phyloP scores from a whole-genome alignment of 2,329 filamentous ascomycete species.

The Epichloe typhina region DNA sequence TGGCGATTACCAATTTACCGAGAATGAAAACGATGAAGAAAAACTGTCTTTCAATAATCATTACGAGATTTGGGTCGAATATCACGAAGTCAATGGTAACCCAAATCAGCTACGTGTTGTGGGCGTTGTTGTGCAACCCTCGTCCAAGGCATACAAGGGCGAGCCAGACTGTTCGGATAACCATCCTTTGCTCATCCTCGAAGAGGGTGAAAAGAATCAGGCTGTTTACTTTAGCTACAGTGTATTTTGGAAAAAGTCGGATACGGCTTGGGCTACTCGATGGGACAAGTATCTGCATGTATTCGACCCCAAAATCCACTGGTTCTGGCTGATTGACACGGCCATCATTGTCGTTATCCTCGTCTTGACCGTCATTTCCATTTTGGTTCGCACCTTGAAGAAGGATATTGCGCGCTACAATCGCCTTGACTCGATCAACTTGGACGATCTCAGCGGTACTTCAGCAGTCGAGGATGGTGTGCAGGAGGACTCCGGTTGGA shows the following conservation, averaged over 20 bases:
- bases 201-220: slow-evolving; percentile 38
- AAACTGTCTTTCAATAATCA: slow-evolving; percentile 73
- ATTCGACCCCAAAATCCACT: slow-evolving; percentile 95
- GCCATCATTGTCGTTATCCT: slow-evolving; percentile 90
- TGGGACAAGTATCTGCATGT: slow-evolving; percentile 99
- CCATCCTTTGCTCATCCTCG: slow-evolving; percentile 48
- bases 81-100: slow-evolving; percentile 61
- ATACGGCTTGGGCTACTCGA: slow-evolving; percentile 85
- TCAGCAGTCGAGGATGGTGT: slow-evolving; percentile 78
- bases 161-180: slow-evolving; percentile 50
- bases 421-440: slow-evolving; percentile 75
- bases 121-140: slow-evolving; percentile 77
- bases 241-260: slow-evolving; percentile 74
- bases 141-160: slow-evolving; percentile 49
- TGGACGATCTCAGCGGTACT: slow-evolving; percentile 77
- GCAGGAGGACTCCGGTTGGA: slow-evolving; percentile 97
- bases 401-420: slow-evolving; percentile 98
- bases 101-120: slow-evolving; percentile 71
- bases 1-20: slow-evolving; percentile 38
- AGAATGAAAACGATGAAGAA: slow-evolving; percentile 38
- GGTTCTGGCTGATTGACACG: slow-evolving; percentile 96
- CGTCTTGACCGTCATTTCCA: slow-evolving; percentile 82
- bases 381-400: slow-evolving; percentile 72
- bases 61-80: slow-evolving; percentile 88
- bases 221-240: slow-evolving; percentile 80